Evolutionary conservation across 1,139 yeast species (phyloP).

Genomic region (Suhomyces coccinellae): DNA sequence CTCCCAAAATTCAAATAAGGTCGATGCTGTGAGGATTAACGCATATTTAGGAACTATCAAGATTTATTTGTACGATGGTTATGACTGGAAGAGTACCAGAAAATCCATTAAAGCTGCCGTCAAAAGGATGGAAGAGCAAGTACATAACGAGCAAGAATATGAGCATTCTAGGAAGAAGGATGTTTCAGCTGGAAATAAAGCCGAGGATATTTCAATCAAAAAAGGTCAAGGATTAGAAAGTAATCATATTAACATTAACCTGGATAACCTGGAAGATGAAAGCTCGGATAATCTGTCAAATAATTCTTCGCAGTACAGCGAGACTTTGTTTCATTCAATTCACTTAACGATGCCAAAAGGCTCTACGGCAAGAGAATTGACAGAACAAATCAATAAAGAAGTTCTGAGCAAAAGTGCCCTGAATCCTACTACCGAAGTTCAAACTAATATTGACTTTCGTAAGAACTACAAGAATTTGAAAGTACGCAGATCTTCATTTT

Average conservation of each 20-base stretch:
- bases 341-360: constrained; percentile 62
- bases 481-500: constrained; percentile 62
- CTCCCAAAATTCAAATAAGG: constrained; percentile 6
- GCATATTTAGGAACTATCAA: constrained; percentile 40
- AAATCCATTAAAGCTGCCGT: constrained; percentile 64
- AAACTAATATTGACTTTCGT: constrained; percentile 23
- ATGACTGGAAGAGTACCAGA: constrained; percentile 86
- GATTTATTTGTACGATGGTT: constrained; percentile 80
- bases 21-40: constrained; percentile 33
- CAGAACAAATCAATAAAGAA: constrained; percentile 53
- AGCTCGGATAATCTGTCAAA: neutral
- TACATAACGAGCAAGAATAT: constrained; percentile 21
- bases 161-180: constrained; percentile 16
- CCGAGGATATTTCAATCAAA: neutral
- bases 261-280: constrained; percentile 3
- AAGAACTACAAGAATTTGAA: constrained; percentile 46
- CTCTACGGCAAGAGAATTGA: constrained; percentile 46
- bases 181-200: constrained; percentile 3
- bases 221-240: neutral
- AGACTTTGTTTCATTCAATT: constrained; percentile 71
- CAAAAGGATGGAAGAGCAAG: constrained; percentile 55
- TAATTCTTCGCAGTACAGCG: constrained; percentile 45
- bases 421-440: neutral
- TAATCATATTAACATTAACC: neutral
- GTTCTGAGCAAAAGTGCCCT: constrained; percentile 28